These are phyloP conservation scores for Alternaria arborescens DNA, from an alignment of 2,329 filamentous ascomycete genomes.

Conservation along the genomic window DNA sequence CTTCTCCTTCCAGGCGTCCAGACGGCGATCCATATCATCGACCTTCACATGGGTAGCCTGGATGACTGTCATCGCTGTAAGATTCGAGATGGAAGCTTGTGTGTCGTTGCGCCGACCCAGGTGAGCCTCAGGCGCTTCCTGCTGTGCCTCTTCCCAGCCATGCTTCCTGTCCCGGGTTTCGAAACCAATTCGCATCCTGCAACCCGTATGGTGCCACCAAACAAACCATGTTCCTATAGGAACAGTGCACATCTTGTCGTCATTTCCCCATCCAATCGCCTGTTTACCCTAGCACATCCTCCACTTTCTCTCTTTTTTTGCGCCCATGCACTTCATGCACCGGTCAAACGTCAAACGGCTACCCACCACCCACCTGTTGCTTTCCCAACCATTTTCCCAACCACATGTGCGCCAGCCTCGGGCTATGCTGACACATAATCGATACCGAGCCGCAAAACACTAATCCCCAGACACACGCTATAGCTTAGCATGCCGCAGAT, in stretches of 20 bases:
- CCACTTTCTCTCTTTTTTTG: constrained; percentile 7
- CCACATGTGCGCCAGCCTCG: constrained; percentile 8
- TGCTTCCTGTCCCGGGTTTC: constrained; percentile 1
- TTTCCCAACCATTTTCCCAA: constrained; percentile 4
- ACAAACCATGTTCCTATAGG: constrained; percentile 24
- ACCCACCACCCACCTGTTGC: constrained; percentile 4
- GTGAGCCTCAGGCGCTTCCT: background rate
- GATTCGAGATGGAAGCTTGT: background rate
- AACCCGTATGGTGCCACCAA: constrained; percentile 18
- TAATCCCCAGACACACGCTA: constrained; percentile 8
- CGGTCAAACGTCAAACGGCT: constrained; percentile 14
- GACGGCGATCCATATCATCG: constrained; percentile 6
- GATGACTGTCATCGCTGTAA: background rate
- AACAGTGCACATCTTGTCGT: constrained; percentile 23
- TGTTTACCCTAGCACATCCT: constrained; percentile 5
- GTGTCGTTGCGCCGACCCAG: background rate
- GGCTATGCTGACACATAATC: constrained; percentile 13
- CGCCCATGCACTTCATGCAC: constrained; percentile 4
- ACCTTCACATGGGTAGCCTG: background rate
- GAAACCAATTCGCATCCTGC: constrained; percentile 8
- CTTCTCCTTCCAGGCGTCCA: background rate
- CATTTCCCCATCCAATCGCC: constrained; percentile 13
- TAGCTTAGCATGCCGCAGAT: background rate
- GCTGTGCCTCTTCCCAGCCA: constrained; percentile 6
- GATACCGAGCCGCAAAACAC: constrained; percentile 18